Base-by-base conservation (phyloP, 2,329 filamentous ascomycete genomes). In the Pseudogymnoascus sp. region DNA sequence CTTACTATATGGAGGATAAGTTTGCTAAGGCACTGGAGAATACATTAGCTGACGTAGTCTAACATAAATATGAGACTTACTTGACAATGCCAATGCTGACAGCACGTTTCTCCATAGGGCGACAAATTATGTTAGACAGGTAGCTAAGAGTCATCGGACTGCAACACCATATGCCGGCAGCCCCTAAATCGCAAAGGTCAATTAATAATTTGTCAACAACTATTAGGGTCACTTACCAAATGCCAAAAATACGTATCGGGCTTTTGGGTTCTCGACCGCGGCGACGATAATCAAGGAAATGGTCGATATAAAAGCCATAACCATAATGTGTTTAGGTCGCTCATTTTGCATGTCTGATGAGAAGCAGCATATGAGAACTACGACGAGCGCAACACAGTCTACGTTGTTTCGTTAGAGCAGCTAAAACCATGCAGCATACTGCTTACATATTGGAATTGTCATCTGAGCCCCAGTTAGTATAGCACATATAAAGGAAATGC, bases 11-110 rank as follows among this genome's bases (percentile, higher is more conserved):
- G 8, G 45, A 52, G 14, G 45, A 52, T 12, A 52, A 12, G 25
- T 52, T 52, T 30, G 45, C 45, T 4, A 52, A 25, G 2, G 45
- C 45, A 30, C 60, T 61, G 11, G 11, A 35, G 1, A 61, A 45
- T 22, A 49, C 12, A 19, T 61, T 52, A 60, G 28, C 45, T 60
- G 4, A 45, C 66, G 49, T 70, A 70, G 11, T 67, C 63, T 3
- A 64, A 62, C 11, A 67, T 65, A 23, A 68, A 38, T 68, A 65
- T 9, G 66, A 65, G 36, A 68, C 62, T n/a, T 67, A 67, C 64
- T 52, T 52, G 25, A 52, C 65, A 58, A 66, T 65, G 55, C 63
- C 67, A 52, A 52, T 52, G n/a, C 45, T 52, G 8, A 52, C 45
- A 16, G 45, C 45, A 14, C 45, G 45, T 52, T 52, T 52, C 2